phyloP scores from a whole-genome alignment of 192 early-diverging fungal genomes.

The Coemansia sp. region DNA sequence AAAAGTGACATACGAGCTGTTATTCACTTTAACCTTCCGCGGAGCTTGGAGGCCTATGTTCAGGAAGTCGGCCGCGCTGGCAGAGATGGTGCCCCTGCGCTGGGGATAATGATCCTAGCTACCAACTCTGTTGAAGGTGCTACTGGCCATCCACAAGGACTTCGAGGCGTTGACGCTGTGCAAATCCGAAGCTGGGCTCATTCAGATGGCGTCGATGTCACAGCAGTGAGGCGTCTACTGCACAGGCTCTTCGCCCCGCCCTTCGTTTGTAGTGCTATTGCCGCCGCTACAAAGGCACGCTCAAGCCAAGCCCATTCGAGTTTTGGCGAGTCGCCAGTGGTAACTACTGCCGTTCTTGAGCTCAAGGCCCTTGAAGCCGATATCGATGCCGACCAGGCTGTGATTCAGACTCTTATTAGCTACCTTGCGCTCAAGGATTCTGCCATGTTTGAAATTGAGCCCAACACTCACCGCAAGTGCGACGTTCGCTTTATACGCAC shows the following conservation, averaged over 20 bases:
- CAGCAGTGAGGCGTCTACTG: not conserved
- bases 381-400: conserved; percentile 28
- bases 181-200: conserved; percentile 12
- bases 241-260: not conserved
- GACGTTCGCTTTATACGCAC: conserved; percentile 31
- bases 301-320: not conserved
- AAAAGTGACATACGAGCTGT: conserved; percentile 71
- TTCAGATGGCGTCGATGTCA: not conserved
- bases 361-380: conserved; percentile 22
- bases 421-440: conserved; percentile 40
- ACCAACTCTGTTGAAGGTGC: not conserved
- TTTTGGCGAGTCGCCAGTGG: conserved; percentile 2
- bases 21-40: conserved; percentile 69
- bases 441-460: conserved; percentile 18
- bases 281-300: not conserved
- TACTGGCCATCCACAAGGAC: not conserved
- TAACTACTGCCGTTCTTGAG: conserved; percentile 22
- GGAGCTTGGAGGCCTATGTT: conserved; percentile 70
- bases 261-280: conserved; percentile 1
- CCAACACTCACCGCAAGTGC: conserved; percentile 39
- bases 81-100: conserved; percentile 57
- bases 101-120: conserved; percentile 56
- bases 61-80: conserved; percentile 76
- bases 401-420: conserved; percentile 37
- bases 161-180: not conserved